A percentile compares a stretch with the other conserved stretches of the same genome.
phyloP scores from a whole-genome alignment of 768 basidiomycete species.

The Tylopilus balloui region DNA sequence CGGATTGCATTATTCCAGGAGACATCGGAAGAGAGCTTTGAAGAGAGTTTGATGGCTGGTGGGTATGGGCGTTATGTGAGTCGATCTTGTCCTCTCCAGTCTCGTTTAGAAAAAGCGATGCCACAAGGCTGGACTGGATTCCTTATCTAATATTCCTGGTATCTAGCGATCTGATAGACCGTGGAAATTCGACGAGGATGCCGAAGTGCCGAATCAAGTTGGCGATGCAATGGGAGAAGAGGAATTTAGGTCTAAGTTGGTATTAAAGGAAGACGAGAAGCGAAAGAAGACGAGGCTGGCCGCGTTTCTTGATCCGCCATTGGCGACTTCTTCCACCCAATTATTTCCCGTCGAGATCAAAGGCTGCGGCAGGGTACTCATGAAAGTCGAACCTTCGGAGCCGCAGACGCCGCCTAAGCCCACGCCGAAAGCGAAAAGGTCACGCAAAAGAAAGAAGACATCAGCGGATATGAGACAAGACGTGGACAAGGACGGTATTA shows the following conservation, averaged over 20 bases:
- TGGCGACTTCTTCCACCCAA: conserved; percentile 31
- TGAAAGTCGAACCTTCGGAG: conserved; percentile 50
- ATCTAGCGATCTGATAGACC: conserved; percentile 23
- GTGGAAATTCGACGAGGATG: conserved; percentile 19
- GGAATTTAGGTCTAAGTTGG: conserved; percentile 1
- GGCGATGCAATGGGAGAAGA: conserved; percentile 14
- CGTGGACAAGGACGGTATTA: conserved; percentile 6
- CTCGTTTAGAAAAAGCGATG: neutral
- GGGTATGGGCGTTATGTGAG: conserved; percentile 75
- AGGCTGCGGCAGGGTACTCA: conserved; percentile 66
- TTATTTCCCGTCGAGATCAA: conserved; percentile 63
- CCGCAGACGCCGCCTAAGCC: conserved; percentile 26
- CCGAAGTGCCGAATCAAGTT: conserved; percentile 12
- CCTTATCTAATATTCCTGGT: conserved; percentile 10
- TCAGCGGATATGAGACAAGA: conserved; percentile 21
- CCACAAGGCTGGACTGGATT: conserved; percentile 6
- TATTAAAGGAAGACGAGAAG: conserved; percentile 52
- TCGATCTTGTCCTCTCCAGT: conserved; percentile 7
- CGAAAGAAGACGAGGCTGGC: conserved; percentile 64
- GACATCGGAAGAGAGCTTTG: conserved; percentile 79
- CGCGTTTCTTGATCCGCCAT: conserved; percentile 53
- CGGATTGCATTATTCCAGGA: conserved; percentile 74
- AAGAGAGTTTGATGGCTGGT: conserved; percentile 78
- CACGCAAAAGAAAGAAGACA: conserved; percentile 50
- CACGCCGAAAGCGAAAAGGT: conserved; percentile 36